A percentile compares a stretch with the other conserved stretches of the same genome.
These are phyloP conservation scores for Phytophthora pisi DNA, from an alignment of 352 stramenopile species.

Conservation along the genomic window DNA sequence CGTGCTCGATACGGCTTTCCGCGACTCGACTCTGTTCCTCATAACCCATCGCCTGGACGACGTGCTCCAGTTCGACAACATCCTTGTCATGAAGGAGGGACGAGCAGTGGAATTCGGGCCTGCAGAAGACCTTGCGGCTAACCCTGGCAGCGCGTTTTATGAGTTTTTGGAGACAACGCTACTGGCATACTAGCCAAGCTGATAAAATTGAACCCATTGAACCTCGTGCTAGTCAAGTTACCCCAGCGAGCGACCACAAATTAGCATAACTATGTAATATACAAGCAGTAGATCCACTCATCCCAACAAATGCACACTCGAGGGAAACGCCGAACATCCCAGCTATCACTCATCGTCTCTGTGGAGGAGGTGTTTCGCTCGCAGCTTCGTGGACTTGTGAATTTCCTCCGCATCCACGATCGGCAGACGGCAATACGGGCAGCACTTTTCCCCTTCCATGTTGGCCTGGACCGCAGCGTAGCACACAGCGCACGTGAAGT, in stretches of 20 bases:
- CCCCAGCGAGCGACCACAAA: neutral
- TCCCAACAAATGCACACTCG: slow-evolving; percentile 1
- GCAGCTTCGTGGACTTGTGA: slow-evolving; percentile 57
- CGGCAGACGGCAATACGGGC: slow-evolving; percentile 62
- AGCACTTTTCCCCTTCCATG: slow-evolving; percentile 59
- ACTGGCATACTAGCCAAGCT: slow-evolving; percentile 35
- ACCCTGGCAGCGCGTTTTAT: slow-evolving; percentile 48
- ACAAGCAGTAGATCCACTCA: slow-evolving; percentile 8
- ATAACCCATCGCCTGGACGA: slow-evolving; percentile 98
- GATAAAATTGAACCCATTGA: neutral
- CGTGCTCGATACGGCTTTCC: slow-evolving; percentile 91
- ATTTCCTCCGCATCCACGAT: slow-evolving; percentile 45
- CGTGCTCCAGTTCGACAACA: slow-evolving; percentile 42
- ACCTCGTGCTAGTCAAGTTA: slow-evolving; percentile 9
- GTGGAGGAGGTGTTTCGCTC: slow-evolving; percentile 38
- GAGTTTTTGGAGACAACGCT: slow-evolving; percentile 59
- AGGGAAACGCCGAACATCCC: neutral
- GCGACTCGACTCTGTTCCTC: slow-evolving; percentile 94
- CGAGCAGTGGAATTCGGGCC: slow-evolving; percentile 46
- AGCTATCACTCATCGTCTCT: slow-evolving; percentile 30
- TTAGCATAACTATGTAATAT: slow-evolving; percentile 22
- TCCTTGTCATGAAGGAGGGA: slow-evolving; percentile 45
- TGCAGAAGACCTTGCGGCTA: slow-evolving; percentile 44
- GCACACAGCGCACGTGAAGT: slow-evolving; percentile 69
- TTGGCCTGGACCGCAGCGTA: slow-evolving; percentile 58